phyloP scores from a whole-genome alignment of 1,284 basidiomycete genomes.

The Cryptococcus sp. region DNA sequence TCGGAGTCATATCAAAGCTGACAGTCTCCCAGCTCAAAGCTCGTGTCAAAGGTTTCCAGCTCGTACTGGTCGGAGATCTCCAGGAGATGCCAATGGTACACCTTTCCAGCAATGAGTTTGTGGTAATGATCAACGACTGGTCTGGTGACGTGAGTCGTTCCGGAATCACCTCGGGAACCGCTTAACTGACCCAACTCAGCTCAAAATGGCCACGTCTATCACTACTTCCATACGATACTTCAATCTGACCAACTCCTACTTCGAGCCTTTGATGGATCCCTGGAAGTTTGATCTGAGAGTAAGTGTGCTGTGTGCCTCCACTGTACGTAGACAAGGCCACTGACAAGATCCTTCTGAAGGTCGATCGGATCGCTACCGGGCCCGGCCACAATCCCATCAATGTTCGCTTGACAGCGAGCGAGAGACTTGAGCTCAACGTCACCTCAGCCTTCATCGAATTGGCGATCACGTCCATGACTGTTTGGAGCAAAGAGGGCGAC shows the following conservation, averaged over 20 bases:
- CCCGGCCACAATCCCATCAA: conserved; percentile 61
- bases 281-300: conserved; percentile 86
- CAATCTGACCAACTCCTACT: conserved; percentile 97
- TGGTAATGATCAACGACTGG: conserved; percentile 87
- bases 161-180: neutral
- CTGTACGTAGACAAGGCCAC: neutral
- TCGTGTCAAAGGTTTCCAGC: conserved; percentile 83
- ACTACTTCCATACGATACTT: conserved; percentile 88
- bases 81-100: conserved; percentile 95
- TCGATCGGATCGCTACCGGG: conserved; percentile 45
- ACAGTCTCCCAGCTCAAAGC: conserved; percentile 65
- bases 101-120: conserved; percentile 81
- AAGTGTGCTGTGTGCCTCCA: conserved; percentile 41
- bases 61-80: conserved; percentile 91
- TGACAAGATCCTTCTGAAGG: conserved; percentile 10
- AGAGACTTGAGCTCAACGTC: conserved; percentile 88
- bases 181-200: conserved; percentile 54
- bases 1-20: neutral
- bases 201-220: conserved; percentile 77
- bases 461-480: conserved; percentile 70
- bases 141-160: conserved; percentile 70
- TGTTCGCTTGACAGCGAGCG: conserved; percentile 71
- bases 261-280: conserved; percentile 99
- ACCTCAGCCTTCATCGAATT: conserved; percentile 91
- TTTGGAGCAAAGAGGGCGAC: conserved; percentile 74